A percentile compares a stretch with the other conserved stretches of the same genome.
phyloP scores from a whole-genome alignment of 2,329 filamentous ascomycete genomes.

The Talaromyces amestolkiae region DNA sequence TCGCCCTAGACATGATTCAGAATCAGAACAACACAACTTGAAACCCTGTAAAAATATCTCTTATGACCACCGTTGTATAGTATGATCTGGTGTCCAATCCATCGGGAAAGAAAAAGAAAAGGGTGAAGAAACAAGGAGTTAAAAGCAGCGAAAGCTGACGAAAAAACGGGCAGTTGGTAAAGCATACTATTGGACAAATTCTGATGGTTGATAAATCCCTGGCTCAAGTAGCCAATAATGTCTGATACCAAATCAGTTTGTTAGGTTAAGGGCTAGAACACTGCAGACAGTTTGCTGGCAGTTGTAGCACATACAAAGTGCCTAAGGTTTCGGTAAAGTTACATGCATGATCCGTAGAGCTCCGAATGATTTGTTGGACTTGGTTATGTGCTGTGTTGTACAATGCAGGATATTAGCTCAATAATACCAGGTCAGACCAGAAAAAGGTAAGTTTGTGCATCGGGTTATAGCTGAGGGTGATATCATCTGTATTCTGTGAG shows the following conservation, averaged over 20 bases:
- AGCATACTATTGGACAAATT: not conserved
- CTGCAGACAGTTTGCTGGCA: not conserved
- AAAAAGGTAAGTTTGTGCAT: too few relatives aligned
- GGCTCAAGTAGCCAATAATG: not conserved
- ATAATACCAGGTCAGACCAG: too few relatives aligned
- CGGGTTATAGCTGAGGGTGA: too few relatives aligned
- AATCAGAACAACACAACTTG: not conserved
- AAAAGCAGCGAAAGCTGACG: not conserved
- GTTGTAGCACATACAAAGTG: not conserved
- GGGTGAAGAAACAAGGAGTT: not conserved
- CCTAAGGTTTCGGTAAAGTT: not conserved
- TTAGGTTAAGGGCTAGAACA: not conserved
- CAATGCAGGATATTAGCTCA: too few relatives aligned
- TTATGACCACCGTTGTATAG: not conserved
- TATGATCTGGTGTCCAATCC: too few relatives aligned
- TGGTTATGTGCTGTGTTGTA: not conserved
- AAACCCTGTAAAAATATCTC: not conserved
- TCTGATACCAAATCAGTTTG: not conserved
- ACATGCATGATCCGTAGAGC: slow-evolving; percentile 4
- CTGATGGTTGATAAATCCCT: not conserved
- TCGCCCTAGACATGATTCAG: not conserved
- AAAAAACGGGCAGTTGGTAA: not conserved
- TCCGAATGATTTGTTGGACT: not conserved
- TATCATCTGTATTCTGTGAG: too few relatives aligned
- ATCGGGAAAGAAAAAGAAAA: not conserved